Percentiles rank a stretch among this genome's conserved stretches.
These are phyloP conservation scores for Myxozyma sirexii DNA, from an alignment of 805 yeast genomes.

Conservation along the genomic window DNA sequence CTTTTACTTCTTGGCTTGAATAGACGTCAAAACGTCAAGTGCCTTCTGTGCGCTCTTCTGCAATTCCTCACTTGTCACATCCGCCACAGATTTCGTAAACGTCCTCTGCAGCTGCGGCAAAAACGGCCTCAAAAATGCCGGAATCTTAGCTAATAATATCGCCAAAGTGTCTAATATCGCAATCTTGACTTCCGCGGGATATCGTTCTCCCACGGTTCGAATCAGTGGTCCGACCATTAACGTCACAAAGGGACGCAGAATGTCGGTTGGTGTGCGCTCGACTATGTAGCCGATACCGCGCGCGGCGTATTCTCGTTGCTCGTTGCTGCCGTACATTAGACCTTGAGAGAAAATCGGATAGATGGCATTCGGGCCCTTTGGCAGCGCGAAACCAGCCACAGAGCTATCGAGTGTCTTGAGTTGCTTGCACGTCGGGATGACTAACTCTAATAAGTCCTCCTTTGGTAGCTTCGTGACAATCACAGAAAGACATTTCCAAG, in stretches of 20 bases:
- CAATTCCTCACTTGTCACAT: conserved; percentile 65
- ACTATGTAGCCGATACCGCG: conserved; percentile 85
- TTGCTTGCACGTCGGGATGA: conserved; percentile 78
- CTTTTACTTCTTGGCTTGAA: conserved; percentile 19
- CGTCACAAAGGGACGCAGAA: conserved; percentile 83
- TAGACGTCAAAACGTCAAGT: conserved; percentile 63
- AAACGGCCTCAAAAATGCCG: conserved; percentile 90
- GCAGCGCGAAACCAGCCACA: conserved; percentile 67
- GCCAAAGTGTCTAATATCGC: conserved; percentile 89
- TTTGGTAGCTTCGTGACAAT: conserved; percentile 74
- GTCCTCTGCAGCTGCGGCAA: conserved; percentile 97
- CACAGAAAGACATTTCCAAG: conserved; percentile 64
- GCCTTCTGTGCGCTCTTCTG: conserved; percentile 88
- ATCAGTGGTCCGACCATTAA: conserved; percentile 95
- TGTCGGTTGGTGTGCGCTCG: conserved; percentile 72
- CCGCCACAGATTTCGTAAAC: conserved; percentile 87
- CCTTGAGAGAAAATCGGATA: conserved; percentile 94
- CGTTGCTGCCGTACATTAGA: conserved; percentile 86
- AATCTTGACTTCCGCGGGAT: conserved; percentile 85
- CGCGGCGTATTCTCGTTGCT: conserved; percentile 84
- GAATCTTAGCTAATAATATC: conserved; percentile 75
- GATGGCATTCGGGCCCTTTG: conserved; percentile 83
- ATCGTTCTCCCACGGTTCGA: conserved; percentile 97
- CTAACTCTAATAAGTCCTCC: conserved; percentile 73
- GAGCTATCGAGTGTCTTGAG: conserved; percentile 67